Evolutionary conservation across 202 grass and related monocot species (phyloP), one percentile per base, ranked within the genome.

Genomic region (Bolboschoenoplectus hybrid): DNA sequence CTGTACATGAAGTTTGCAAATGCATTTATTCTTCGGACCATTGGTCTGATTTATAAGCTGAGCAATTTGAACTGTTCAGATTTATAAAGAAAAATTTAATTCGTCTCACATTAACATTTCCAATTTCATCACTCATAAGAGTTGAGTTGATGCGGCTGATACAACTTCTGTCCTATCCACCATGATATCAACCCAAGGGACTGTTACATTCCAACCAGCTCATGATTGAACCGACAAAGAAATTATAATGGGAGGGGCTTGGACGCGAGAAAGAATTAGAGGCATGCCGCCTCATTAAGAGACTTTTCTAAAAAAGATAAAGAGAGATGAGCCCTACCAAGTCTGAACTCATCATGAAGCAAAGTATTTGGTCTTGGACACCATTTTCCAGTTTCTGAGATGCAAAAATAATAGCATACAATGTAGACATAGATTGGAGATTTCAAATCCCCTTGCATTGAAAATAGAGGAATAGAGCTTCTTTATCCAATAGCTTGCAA

Each of bases 311-410:
- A 64, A 64, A 35, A 63, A 34, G 0, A 3, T 0, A 34, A 10
- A 64, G 13, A 35, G 66, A 16, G 12, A 68, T 6, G 38, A 12
- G 12, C 10, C 13, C 34, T 7, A 20, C 16, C 17, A 47, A 10
- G 7, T 72, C 6, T 47, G 3, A 47, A 72, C 7, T 68, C 65
- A 68, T 68, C 41, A 72, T 49, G 16, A 73, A 73, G 44, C 43
- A 73, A 73, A 73, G 44, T 73, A 73, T 73, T 47, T 71, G 38
- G 67, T 45, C 14, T 9, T 46, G 5, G 43, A 72, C 68, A 72
- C 68, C 38, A 26, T 70, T 70, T 44, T 69, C 2, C 38, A 46
- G 67, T 14, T 71, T 45, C 16, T 17, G 36, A 68, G 66, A 41
- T 68, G 36, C 10, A 41, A 68, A 68, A 41, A 3, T 14, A 66